Conservation (phyloP, 1,139 yeast species). For the Yueomyces sp. region DNA sequence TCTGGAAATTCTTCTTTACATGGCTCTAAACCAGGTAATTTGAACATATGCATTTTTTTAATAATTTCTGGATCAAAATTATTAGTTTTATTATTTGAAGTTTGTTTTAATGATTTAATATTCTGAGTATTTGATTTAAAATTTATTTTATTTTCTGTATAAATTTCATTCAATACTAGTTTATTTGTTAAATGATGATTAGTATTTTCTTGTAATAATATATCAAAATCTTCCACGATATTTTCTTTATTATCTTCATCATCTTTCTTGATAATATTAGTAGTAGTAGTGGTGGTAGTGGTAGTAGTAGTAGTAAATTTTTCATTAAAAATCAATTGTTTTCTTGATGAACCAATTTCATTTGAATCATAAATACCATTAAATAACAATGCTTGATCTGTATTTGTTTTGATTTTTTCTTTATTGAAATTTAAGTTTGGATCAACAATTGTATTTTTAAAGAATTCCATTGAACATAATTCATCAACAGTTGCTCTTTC, state of each 20-base stretch:
- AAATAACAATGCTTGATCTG: conserved; percentile 18
- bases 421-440: background rate
- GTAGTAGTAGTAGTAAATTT: background rate
- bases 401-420: conserved; percentile 4
- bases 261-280: background rate
- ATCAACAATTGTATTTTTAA: conserved; percentile 23
- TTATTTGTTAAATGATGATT: background rate
- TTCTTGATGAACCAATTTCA: conserved; percentile 1
- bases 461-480: conserved; percentile 40
- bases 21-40: too few relatives aligned
- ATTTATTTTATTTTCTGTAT: background rate
- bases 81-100: background rate
- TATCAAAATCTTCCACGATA: too few relatives aligned
- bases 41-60: too few relatives aligned
- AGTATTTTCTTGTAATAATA: too few relatives aligned
- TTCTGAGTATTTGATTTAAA: background rate
- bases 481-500: conserved; percentile 36
- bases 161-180: background rate
- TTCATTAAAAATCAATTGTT: conserved; percentile 5
- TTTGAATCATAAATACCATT: conserved; percentile 12
- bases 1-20: too few relatives aligned
- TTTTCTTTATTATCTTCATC: too few relatives aligned
- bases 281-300: conserved; percentile 1
- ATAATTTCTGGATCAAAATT: background rate
- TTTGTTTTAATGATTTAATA: conserved; percentile 1